Percentiles rank a stretch among this genome's conserved stretches.
These are phyloP conservation scores for Echinosophora koreensis DNA, from an alignment of 306 rosid species.

Conservation along the genomic window DNA sequence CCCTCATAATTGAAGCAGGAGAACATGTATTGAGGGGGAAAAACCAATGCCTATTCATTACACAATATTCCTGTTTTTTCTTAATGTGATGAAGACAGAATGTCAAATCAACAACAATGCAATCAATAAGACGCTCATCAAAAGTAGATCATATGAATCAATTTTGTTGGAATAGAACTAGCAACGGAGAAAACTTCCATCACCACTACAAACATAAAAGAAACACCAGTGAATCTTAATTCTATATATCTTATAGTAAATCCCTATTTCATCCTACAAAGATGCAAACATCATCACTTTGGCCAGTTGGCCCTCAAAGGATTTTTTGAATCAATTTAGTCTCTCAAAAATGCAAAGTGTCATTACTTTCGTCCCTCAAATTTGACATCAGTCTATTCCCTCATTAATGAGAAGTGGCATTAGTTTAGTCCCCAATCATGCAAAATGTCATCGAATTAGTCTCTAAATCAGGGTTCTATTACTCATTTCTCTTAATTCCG, in stretches of 20 bases:
- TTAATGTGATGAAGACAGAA: neutral
- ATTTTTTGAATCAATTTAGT: neutral
- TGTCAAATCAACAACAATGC: conserved; percentile 4
- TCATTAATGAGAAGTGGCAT: no score
- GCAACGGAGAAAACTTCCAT: conserved; percentile 15
- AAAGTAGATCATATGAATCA: conserved; percentile 3
- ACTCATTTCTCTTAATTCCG: neutral
- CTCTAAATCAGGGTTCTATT: neutral
- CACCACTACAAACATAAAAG: conserved; percentile 21
- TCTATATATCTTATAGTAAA: neutral
- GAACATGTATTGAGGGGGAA: neutral
- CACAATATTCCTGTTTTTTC: neutral
- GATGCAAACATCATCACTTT: no score
- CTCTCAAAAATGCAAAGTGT: neutral
- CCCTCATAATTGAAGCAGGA: conserved; percentile 14
- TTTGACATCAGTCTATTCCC: no score
- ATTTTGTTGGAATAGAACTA: neutral
- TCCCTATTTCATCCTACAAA: neutral
- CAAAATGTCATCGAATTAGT: neutral
- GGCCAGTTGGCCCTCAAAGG: neutral
- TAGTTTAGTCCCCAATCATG: neutral
- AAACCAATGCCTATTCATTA: neutral
- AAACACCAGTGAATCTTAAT: conserved; percentile 1
- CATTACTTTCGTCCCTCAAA: no score
- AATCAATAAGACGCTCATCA: conserved; percentile 1